Evolutionary conservation across 2,329 filamentous ascomycete genomes (phyloP), one percentile per base, ranked within the genome.

Genomic region (Paecilomyces formosus): DNA sequence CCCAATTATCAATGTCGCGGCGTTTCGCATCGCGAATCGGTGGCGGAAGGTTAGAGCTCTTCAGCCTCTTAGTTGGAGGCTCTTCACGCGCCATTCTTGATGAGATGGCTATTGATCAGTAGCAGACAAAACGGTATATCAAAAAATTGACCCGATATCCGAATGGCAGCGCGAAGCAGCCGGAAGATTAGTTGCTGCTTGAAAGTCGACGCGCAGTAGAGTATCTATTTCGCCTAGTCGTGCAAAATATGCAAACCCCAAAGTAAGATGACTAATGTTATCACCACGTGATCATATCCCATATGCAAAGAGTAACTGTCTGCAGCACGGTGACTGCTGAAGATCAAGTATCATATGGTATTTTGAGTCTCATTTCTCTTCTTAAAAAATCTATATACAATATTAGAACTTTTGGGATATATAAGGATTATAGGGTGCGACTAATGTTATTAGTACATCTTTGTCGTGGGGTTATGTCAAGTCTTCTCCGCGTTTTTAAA

Each of bases 1-100:
- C 95, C 94, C 94, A 99, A 0, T 92, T 93, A 75, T 99, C 94
- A 51, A 94, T 92, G 70, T 99, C 94, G 70, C 89, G 92, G 72
- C 96, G 90, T 66, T 92, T 90, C 74, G 73, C 73, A 61, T 75
- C 72, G 63, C 72, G 73, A 13, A 75, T 64, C 54, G 68, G 66
- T 56, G 66, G 61, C 53, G 72, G 72, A 13, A 74, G 66, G 54
- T 72, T 70, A 57, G 68, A 68, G 63, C 67, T 70, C 61, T 74
- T 75, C 60, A 67, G 73, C 66, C 72, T 65, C 65, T 75, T 75
- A 63, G 72, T 71, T 52, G 73, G 72, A 31, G 73, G 73, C 28
- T 73, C 73, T 57, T 72, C 64, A 57, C 70, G 65, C 55, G 70
- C 66, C 73, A 75, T 75, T 55, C 56, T 64, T 33, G 21, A 15